A percentile compares a stretch with the other conserved stretches of the same genome.
Evolutionary conservation across 768 basidiomycete species (phyloP).

Genomic region (Serendipita sp.): DNA sequence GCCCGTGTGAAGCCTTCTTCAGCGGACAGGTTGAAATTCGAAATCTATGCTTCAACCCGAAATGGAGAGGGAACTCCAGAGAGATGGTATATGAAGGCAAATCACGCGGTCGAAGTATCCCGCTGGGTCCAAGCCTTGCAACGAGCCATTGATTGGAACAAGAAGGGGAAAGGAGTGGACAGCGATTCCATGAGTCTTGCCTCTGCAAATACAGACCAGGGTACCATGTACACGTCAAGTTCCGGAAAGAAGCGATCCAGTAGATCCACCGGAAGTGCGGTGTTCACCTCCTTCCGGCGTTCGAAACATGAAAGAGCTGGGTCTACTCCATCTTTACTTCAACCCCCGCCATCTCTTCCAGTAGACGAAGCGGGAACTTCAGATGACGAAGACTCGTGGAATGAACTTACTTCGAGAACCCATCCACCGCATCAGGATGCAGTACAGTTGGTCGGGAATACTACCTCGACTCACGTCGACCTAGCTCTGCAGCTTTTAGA

Average conservation of each 20-base stretch:
- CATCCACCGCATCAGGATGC: conserved; percentile 39
- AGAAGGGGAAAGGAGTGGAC: conserved; percentile 31
- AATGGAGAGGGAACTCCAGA: conserved; percentile 18
- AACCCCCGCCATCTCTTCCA: background rate
- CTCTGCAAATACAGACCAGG: conserved; percentile 7
- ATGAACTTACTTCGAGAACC: background rate
- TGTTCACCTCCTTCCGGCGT: background rate
- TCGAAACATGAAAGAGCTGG: background rate
- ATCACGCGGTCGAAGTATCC: conserved; percentile 76
- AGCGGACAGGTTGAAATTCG: conserved; percentile 57
- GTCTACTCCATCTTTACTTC: background rate
- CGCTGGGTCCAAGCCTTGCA: conserved; percentile 71
- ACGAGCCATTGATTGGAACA: conserved; percentile 57
- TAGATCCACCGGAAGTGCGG: background rate
- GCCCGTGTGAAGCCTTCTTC: conserved; percentile 44
- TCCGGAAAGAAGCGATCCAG: conserved; percentile 9
- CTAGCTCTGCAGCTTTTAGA: conserved; percentile 49
- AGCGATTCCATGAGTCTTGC: conserved; percentile 30
- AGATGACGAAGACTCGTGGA: conserved; percentile 5
- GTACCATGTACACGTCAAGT: conserved; percentile 11
- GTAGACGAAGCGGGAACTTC: background rate
- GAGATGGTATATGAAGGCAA: conserved; percentile 73
- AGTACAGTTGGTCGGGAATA: conserved; percentile 55
- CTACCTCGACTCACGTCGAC: conserved; percentile 61
- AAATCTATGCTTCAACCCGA: conserved; percentile 37